A percentile compares a stretch with the other conserved stretches of the same genome.
These are phyloP conservation scores for Xylaria sp. DNA, from an alignment of 2,329 filamentous ascomycete genomes.

Conservation along the genomic window DNA sequence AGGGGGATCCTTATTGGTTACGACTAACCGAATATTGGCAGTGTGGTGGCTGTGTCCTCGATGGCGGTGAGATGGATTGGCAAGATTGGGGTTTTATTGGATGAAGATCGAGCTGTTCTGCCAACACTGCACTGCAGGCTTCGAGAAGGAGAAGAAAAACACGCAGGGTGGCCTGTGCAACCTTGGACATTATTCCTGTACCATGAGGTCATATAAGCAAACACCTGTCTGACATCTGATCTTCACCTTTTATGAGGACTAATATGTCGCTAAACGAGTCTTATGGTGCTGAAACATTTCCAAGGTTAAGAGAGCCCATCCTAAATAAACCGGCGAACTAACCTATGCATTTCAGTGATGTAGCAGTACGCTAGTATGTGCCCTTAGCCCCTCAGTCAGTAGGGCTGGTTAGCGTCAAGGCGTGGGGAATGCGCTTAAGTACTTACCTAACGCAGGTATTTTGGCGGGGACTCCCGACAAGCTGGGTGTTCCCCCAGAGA, in stretches of 20 bases:
- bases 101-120: background rate
- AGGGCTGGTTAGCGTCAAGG: conserved; percentile 22
- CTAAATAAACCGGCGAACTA: no score
- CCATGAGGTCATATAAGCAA: background rate
- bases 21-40: background rate
- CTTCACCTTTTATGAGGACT: background rate
- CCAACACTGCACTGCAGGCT: conserved; percentile 25
- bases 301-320: no score
- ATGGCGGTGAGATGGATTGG: conserved; percentile 12
- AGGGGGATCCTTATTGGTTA: background rate
- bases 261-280: background rate
- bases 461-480: conserved; percentile 9
- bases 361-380: background rate
- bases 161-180: background rate
- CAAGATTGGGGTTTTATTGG: conserved; percentile 6
- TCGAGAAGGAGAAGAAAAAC: conserved; percentile 27
- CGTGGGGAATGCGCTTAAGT: background rate
- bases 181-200: background rate
- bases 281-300: background rate
- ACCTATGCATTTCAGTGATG: background rate
- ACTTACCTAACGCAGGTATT: no score
- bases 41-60: conserved; percentile 11
- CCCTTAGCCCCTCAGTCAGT: conserved; percentile 19
- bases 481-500: background rate
- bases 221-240: background rate